Evolutionary conservation across 768 basidiomycete genomes (phyloP), one percentile per base, ranked within the genome.

Genomic region (Mycena belliarum): DNA sequence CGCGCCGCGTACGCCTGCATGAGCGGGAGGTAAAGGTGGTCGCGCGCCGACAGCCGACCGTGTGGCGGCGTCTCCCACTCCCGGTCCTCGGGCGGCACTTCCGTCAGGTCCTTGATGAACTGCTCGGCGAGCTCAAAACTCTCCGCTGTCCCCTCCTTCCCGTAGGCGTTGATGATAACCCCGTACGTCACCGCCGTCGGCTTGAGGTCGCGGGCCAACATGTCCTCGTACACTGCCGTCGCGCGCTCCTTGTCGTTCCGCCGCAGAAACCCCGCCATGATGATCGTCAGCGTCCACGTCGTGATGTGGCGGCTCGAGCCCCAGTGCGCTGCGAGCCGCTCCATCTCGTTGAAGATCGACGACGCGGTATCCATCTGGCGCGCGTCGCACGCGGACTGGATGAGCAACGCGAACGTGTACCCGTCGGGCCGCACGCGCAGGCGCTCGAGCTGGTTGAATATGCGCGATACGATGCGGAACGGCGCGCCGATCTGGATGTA

Each of bases 401-500:
- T 84, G 47, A 93, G 74, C 44, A 90, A 75, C 1, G 88, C 78
- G 69, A 88, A 96, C 0, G 90, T 86, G 63, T 80, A 77, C 6
- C 64, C 69, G 61, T 88, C 82, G 0, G 92, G 89, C 37, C 76
- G 76, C 16, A 88, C 67, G 4, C 80, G 79, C 8, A 75, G 68
- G 35, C 73, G 65, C 55, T 76, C 70, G 54, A 93, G 72, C 51
- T 76, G 79, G 42, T 78, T 73, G 72, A 94, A 93, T 33, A 91
- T 66, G 5, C 74, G 69, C 25, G 82, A 74, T 38, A 94, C 86
- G 25, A 83, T 69, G 29, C 71, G 70, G 63, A 89, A 90, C 0
- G 95, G 93, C 2, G 91, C 84, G 24, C 89, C 92, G 33, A 91
- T 81, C 45, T 88, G 76, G 51, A 96, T 82, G 66, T 92, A 89